These are phyloP conservation scores for Nigrospora sphaerica DNA, from an alignment of 2,329 filamentous ascomycete genomes.

Conservation along the genomic window DNA sequence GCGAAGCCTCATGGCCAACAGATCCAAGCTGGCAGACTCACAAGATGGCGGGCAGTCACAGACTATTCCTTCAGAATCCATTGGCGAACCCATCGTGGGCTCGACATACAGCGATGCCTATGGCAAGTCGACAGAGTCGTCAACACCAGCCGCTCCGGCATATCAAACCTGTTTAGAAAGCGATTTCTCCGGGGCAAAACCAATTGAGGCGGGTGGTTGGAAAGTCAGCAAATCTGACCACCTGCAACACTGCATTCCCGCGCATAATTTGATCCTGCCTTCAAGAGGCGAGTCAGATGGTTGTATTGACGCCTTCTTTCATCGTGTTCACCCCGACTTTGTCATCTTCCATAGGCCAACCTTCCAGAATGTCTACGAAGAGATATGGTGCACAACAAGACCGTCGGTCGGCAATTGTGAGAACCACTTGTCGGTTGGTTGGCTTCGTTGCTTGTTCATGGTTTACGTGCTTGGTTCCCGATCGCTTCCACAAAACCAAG, in stretches of 20 bases:
- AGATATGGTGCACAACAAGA: too few species aligned
- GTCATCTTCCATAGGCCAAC: slow-evolving; percentile 30
- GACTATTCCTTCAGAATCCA: neutral
- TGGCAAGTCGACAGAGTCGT: neutral
- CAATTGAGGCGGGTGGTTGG: neutral
- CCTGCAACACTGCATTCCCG: slow-evolving; percentile 10
- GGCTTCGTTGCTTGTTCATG: slow-evolving; percentile 32
- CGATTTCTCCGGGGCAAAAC: slow-evolving; percentile 6
- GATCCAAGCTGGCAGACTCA: neutral
- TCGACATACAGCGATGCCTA: slow-evolving; percentile 2
- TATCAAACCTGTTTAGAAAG: slow-evolving; percentile 4
- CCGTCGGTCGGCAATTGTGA: slow-evolving; percentile 5
- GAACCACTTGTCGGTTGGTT: slow-evolving; percentile 28
- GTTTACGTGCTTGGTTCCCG: slow-evolving; percentile 33
- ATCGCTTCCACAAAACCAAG: slow-evolving; percentile 20
- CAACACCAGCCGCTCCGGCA: neutral
- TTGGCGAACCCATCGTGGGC: slow-evolving; percentile 5
- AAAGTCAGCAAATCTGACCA: slow-evolving; percentile 10
- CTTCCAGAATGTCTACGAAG: slow-evolving; percentile 29
- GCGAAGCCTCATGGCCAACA: slow-evolving; percentile 10
- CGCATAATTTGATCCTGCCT: slow-evolving; percentile 19
- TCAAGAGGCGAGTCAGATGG: slow-evolving; percentile 25
- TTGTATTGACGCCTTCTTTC: slow-evolving; percentile 30
- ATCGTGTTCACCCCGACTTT: slow-evolving; percentile 27
- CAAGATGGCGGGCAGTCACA: neutral